These are phyloP conservation scores for Saturnispora galanensis DNA, from an alignment of 805 yeast species.

Conservation along the genomic window DNA sequence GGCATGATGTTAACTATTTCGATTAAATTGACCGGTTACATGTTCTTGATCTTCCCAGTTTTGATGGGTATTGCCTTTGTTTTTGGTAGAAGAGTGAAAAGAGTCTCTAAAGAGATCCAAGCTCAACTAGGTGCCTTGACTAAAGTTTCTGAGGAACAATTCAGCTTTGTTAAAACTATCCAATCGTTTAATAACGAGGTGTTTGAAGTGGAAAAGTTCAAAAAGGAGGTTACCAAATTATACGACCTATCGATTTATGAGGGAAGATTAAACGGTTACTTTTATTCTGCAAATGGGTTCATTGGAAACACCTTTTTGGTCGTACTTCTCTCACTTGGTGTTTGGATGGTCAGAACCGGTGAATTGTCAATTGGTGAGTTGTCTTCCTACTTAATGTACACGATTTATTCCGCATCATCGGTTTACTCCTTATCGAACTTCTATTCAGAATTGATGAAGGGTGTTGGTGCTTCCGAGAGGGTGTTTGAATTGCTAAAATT, in stretches of 20 bases:
- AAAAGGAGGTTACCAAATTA: slow-evolving; percentile 56
- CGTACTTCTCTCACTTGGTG: slow-evolving; percentile 72
- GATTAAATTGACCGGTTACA: slow-evolving; percentile 70
- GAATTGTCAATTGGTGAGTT: slow-evolving; percentile 78
- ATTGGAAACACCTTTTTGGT: slow-evolving; percentile 74
- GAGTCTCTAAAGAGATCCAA: slow-evolving; percentile 67
- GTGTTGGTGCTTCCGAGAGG: slow-evolving; percentile 91
- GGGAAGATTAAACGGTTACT: slow-evolving; percentile 67
- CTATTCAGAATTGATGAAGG: slow-evolving; percentile 92
- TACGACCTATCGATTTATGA: slow-evolving; percentile 66
- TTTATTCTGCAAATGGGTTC: slow-evolving; percentile 71
- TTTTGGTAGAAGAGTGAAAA: slow-evolving; percentile 73
- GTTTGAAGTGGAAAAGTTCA: slow-evolving; percentile 65
- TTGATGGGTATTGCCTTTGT: slow-evolving; percentile 67
- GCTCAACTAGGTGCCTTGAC: slow-evolving; percentile 78
- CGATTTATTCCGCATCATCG: slow-evolving; percentile 88
- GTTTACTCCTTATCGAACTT: slow-evolving; percentile 85
- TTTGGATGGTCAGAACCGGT: slow-evolving; percentile 70
- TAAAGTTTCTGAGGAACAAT: slow-evolving; percentile 85
- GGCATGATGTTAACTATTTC: slow-evolving; percentile 88
- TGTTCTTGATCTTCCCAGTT: slow-evolving; percentile 78
- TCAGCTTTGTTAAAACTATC: slow-evolving; percentile 75
- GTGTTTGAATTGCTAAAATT: slow-evolving; percentile 79
- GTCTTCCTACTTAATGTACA: slow-evolving; percentile 90
- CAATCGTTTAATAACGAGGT: slow-evolving; percentile 86